phyloP scores from a whole-genome alignment of 129 eudicot genomes.

The Pittosporum tobira region DNA sequence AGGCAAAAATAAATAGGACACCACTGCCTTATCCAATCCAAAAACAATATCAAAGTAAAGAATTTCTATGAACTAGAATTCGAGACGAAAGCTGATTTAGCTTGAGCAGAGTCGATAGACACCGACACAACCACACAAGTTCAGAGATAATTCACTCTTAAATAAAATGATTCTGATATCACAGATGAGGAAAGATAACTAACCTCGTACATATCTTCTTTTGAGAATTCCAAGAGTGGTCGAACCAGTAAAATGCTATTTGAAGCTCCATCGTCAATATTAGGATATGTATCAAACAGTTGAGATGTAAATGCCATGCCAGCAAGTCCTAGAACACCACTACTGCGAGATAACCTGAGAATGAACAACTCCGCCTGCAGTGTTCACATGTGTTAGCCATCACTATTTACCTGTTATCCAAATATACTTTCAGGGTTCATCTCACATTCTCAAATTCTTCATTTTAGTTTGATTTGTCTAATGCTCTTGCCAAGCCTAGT shows the following conservation, averaged over 20 bases:
- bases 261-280: conserved; percentile 28
- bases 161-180: neutral
- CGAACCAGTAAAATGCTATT: conserved; percentile 56
- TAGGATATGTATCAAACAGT: conserved; percentile 35
- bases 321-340: conserved; percentile 98
- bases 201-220: conserved; percentile 83
- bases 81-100: neutral
- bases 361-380: conserved; percentile 81
- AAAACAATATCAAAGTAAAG: neutral
- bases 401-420: neutral
- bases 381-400: conserved; percentile 11
- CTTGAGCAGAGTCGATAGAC: no score
- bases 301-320: conserved; percentile 87
- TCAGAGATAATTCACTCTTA: neutral
- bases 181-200: conserved; percentile 4
- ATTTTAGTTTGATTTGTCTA: no score
- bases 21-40: neutral
- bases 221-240: conserved; percentile 75
- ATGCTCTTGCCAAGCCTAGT: neutral
- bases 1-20: neutral
- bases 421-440: neutral
- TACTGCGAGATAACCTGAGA: conserved; percentile 79
- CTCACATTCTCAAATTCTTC: neutral
- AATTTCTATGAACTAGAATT: neutral
- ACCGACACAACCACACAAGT: neutral